phyloP scores from a whole-genome alignment of 2,329 filamentous ascomycete species.

The Cytospora mali region DNA sequence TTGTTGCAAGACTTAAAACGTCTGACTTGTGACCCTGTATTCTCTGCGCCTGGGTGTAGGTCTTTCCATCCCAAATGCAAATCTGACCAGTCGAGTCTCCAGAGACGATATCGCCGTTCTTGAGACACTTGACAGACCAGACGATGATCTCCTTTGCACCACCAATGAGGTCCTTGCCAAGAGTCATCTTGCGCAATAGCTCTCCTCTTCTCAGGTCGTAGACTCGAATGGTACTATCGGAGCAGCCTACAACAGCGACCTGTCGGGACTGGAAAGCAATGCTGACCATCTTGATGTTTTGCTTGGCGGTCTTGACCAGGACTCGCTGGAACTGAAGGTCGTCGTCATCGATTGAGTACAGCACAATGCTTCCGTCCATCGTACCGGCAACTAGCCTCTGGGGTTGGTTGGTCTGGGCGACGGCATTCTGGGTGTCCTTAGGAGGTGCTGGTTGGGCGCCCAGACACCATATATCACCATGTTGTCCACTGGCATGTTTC shows the following conservation, averaged over 20 bases:
- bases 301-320: constrained; percentile 74
- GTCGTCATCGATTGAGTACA: constrained; percentile 83
- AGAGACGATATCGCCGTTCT: constrained; percentile 87
- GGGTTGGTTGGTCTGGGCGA: constrained; percentile 29
- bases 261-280: constrained; percentile 86
- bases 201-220: constrained; percentile 83
- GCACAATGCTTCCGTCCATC: constrained; percentile 84
- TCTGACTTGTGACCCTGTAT: constrained; percentile 88
- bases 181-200: constrained; percentile 77
- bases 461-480: constrained; percentile 96
- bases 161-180: constrained; percentile 76
- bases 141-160: constrained; percentile 85
- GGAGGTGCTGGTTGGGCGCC: constrained; percentile 73
- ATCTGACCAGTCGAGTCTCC: constrained; percentile 94
- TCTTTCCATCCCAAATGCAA: constrained; percentile 91
- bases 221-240: constrained; percentile 92
- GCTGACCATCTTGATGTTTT: constrained; percentile 87
- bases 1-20: constrained; percentile 83
- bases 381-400: constrained; percentile 79
- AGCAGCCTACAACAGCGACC: constrained; percentile 85
- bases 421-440: constrained; percentile 34
- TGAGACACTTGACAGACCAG: constrained; percentile 89
- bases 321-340: constrained; percentile 80
- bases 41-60: constrained; percentile 83
- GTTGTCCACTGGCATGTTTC: constrained; percentile 85